phyloP scores from a whole-genome alignment of 2,329 filamentous ascomycete genomes.

The Diaporthe citriasiana region DNA sequence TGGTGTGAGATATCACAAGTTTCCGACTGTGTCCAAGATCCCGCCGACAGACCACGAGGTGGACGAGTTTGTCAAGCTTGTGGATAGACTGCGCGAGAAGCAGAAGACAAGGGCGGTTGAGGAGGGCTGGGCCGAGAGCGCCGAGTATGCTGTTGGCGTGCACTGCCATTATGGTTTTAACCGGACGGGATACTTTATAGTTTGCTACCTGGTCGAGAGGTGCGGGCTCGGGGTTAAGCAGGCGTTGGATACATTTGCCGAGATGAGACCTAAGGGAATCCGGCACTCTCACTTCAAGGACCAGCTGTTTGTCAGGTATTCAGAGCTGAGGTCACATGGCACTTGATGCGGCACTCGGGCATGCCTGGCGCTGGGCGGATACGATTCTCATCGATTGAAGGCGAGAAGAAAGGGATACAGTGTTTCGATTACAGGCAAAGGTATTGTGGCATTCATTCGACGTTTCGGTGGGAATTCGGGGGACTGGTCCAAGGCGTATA shows the following conservation, averaged over 20 bases:
- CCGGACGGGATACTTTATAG: conserved; percentile 90
- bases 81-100: conserved; percentile 71
- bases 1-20: conserved; percentile 84
- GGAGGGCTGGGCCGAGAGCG: conserved; percentile 54
- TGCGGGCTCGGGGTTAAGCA: conserved; percentile 79
- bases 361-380: no score
- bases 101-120: conserved; percentile 62
- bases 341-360: neutral
- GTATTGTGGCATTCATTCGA: neutral
- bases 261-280: conserved; percentile 83
- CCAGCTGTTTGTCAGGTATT: conserved; percentile 84
- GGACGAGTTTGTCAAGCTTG: conserved; percentile 66
- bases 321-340: conserved; percentile 44
- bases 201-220: conserved; percentile 89
- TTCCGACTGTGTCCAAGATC: conserved; percentile 92
- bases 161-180: conserved; percentile 99
- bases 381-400: neutral
- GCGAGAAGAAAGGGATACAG: neutral
- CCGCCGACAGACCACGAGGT: conserved; percentile 75
- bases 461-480: neutral
- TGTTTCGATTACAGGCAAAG: neutral
- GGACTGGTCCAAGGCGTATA: neutral
- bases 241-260: conserved; percentile 84
- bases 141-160: conserved; percentile 76
- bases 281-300: conserved; percentile 92